phyloP scores from a whole-genome alignment of 148 eudicot genomes.

The Rhododendron vialii region DNA sequence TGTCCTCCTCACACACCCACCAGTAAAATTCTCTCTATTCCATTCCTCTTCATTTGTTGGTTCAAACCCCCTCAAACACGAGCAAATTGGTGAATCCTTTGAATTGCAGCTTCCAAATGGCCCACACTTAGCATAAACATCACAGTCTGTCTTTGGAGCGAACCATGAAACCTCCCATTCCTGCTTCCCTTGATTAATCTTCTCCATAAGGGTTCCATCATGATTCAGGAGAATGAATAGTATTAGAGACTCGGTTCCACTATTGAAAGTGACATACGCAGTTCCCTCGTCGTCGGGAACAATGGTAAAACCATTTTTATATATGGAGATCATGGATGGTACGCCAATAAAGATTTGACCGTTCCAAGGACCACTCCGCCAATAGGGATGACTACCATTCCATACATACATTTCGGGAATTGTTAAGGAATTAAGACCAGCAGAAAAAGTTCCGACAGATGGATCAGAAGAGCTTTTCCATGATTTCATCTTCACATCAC shows the following conservation, averaged over 20 bases:
- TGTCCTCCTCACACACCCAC: slow-evolving; percentile 45
- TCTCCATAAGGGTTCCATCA: slow-evolving; percentile 16
- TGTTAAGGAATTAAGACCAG: slow-evolving; percentile 11
- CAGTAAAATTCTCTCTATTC: slow-evolving; percentile 39
- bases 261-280: background rate
- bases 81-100: slow-evolving; percentile 31
- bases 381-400: slow-evolving; percentile 28
- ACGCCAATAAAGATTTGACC: slow-evolving; percentile 25
- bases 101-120: slow-evolving; percentile 50
- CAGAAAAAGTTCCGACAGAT: slow-evolving; percentile 31
- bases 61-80: slow-evolving; percentile 47
- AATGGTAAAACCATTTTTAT: background rate
- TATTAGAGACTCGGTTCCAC: background rate
- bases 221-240: slow-evolving; percentile 12
- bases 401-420: slow-evolving; percentile 26
- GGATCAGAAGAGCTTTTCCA: slow-evolving; percentile 46
- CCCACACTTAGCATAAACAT: slow-evolving; percentile 50
- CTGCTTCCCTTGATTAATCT: background rate
- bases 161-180: slow-evolving; percentile 25
- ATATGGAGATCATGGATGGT: background rate
- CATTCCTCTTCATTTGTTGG: slow-evolving; percentile 39
- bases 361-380: slow-evolving; percentile 48
- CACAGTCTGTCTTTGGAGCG: slow-evolving; percentile 24
- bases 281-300: slow-evolving; percentile 15
- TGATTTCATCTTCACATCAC: slow-evolving; percentile 17